phyloP scores from a whole-genome alignment of 2,329 filamentous ascomycete genomes.

The Ascocoryne sarcoides region DNA sequence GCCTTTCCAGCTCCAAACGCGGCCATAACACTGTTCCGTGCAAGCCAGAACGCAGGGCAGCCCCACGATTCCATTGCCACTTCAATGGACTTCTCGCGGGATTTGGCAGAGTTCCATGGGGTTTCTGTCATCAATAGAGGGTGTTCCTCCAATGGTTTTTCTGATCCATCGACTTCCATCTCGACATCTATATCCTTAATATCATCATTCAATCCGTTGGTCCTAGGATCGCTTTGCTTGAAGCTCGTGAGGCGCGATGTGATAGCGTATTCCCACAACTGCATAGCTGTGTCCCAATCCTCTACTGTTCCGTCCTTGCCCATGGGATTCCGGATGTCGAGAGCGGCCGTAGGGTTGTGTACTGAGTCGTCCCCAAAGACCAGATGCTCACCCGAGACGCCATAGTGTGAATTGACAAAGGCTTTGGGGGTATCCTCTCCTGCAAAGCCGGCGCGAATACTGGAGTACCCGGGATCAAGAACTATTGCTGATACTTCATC shows the following conservation, averaged over 20 bases:
- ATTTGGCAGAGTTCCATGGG: constrained; percentile 82
- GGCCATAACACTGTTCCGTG: constrained; percentile 78
- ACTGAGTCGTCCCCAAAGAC: constrained; percentile 89
- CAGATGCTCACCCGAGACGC: constrained; percentile 44
- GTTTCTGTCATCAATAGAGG: constrained; percentile 91
- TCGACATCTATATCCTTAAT: constrained; percentile 41
- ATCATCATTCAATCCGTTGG: constrained; percentile 72
- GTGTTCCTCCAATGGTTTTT: constrained; percentile 80
- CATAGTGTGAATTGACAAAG: constrained; percentile 85
- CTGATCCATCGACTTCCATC: constrained; percentile 51
- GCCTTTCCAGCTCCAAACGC: constrained; percentile 91
- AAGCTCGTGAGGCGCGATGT: constrained; percentile 78
- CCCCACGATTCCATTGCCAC: constrained; percentile 97
- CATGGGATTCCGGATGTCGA: constrained; percentile 91
- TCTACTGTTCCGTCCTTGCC: constrained; percentile 81
- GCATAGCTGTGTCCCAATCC: constrained; percentile 88
- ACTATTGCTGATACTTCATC: constrained; percentile 97
- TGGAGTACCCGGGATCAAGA: constrained; percentile 87
- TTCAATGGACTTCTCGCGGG: constrained; percentile 89
- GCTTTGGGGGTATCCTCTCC: constrained; percentile 97
- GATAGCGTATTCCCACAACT: constrained; percentile 88
- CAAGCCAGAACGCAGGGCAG: constrained; percentile 87
- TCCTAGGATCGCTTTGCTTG: constrained; percentile 57
- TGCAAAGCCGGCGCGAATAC: constrained; percentile 88
- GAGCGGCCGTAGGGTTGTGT: constrained; percentile 61